Evolutionary conservation across 2,329 filamentous ascomycete species (phyloP), one percentile per base, ranked within the genome.

Genomic region (Westerdykella ornata): DNA sequence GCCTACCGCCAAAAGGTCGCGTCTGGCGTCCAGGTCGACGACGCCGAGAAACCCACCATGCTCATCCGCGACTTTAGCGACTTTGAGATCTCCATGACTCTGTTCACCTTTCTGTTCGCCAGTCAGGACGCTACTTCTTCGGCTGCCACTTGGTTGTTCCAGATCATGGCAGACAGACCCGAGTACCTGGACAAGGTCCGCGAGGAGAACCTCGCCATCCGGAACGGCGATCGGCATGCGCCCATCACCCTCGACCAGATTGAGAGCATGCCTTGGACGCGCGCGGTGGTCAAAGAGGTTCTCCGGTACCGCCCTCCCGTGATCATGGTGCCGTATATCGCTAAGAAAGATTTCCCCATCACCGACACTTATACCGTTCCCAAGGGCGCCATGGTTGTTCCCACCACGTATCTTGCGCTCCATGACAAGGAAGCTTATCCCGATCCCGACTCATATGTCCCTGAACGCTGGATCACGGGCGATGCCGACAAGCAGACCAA

Each of bases 41-140:
- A 75, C 13, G 68, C 83, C 9, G 80, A 85, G 66, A 95, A 95
- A 77, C 89, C 89, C 38, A 69, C 79, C n/a, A 84, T 84, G 54
- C 65, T 94, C 29, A 76, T 96, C 42, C 85, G 89, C 59, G 80
- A 85, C 49, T 96, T 95, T 68, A 81, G 76, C 66, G 85, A 96
- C 65, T 85, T 82, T 59, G 89, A 96, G 69, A 94, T 96, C 59
- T 77, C 87, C 39, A 85, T 92, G 72, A 95, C 89, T 28, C 64
- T 96, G 58, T 94, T 95, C 71, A 94, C 89, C 38, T 94, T 95
- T 73, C 75, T 96, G 47, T 96, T 96, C 69, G 90, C 90, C 43
- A 95, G 88, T 4, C 90, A 97, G 70, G 90, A 97, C 67, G 90
- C 90, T 51, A 95, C 90, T 48, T 90, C 85, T 72, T 92, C 86